Evolutionary conservation across 495 filamentous ascomycete species (phyloP), one percentile per base, ranked within the genome.

Genomic region (Penicillium canariense): DNA sequence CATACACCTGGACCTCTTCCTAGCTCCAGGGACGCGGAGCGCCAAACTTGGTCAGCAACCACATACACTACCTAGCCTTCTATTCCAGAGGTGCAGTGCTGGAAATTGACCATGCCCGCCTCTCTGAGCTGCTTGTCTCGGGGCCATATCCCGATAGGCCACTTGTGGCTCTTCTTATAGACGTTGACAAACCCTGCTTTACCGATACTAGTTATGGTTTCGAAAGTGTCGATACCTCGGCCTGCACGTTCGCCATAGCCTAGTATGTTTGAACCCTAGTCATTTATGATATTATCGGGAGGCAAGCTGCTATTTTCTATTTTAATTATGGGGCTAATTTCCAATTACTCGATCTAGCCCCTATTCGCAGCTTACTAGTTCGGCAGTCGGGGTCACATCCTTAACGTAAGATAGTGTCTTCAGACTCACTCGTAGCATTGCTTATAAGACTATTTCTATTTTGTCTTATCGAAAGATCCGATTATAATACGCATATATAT

Each of bases 311-410:
- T 63, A 59, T 82, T 79, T 55, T 79, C 75, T 45, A 66, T 70
- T 1, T 52, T 35, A 14, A 74, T 62, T 34, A 47, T 28, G 38
- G 67, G 61, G 40, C 60, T 52, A 4, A 76, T 53, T 40, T 84
- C 81, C 42, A 81, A 71, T 44, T 80, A 60, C 54, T 84, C 81
- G 27, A 82, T 65, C 65, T 75, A 83, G 20, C 76, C 81, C 38
- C 81, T 78, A 1, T 80, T 79, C 63, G 67, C 5, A 67, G 56
- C 32, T 59, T 58, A 6, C 57, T 60, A 20, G 18, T n/a, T n/a
- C n/a, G n/a, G n/a, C n/a, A n/a, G n/a, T n/a, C n/a, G n/a, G n/a
- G n/a, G n/a, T n/a, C n/a, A n/a, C n/a, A n/a, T n/a, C n/a, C n/a
- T n/a, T n/a, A n/a, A n/a, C n/a, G n/a, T n/a, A 23, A 27, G 8